phyloP scores from a whole-genome alignment of 75 land plant species.

The Picea sitchensis region DNA sequence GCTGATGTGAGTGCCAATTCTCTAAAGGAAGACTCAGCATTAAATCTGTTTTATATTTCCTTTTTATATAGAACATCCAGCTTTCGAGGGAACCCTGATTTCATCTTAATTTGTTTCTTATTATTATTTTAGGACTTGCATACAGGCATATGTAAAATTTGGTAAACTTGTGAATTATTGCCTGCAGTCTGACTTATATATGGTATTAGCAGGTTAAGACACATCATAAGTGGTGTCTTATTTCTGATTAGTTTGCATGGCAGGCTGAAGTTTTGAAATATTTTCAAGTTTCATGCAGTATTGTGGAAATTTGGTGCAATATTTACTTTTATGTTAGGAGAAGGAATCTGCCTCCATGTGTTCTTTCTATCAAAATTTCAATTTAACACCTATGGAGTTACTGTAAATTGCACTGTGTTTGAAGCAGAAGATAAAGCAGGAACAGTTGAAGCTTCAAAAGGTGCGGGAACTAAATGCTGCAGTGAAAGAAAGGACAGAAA shows the following conservation, averaged over 20 bases:
- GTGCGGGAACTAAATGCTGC: conserved; percentile 16
- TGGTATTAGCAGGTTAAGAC: background rate
- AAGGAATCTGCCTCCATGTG: background rate
- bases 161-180: background rate
- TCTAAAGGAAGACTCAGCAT: background rate
- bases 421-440: conserved; percentile 25
- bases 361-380: background rate
- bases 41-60: background rate
- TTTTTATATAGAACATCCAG: background rate
- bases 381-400: background rate
- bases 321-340: background rate
- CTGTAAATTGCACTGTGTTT: background rate
- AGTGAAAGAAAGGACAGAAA: conserved; percentile 9
- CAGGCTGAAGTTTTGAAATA: background rate
- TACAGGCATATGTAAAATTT: background rate
- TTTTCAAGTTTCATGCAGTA: background rate
- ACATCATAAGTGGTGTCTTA: background rate
- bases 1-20: conserved; percentile 27
- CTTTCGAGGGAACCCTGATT: background rate
- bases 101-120: background rate
- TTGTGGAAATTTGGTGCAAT: background rate
- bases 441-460: conserved; percentile 29
- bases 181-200: no score
- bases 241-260: background rate
- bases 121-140: background rate